A percentile compares a stretch with the other conserved stretches of the same genome.
Conservation (phyloP, 1,139 yeast genomes). For the Saccharomyces hybrid region DNA sequence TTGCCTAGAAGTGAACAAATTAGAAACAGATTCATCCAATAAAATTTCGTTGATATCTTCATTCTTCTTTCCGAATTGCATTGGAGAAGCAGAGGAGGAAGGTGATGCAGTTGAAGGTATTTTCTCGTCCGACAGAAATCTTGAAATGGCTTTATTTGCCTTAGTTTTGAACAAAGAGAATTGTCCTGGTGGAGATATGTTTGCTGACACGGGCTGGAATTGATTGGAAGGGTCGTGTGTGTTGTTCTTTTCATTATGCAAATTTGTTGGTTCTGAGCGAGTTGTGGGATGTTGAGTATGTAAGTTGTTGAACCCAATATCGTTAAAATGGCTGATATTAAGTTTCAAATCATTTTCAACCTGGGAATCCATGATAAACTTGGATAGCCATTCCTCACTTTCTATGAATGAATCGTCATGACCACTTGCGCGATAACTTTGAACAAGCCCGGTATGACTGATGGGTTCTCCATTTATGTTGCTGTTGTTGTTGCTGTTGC, state of each 20-base stretch:
- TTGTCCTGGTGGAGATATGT: not conserved
- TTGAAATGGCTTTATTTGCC: not conserved
- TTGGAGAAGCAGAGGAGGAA: not conserved
- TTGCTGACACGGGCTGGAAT: not conserved
- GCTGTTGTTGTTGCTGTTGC: not conserved
- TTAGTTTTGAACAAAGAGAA: not conserved
- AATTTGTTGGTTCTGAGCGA: not conserved
- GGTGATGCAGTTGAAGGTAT: not conserved
- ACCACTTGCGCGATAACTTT: not conserved
- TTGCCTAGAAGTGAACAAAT: constrained; percentile 51
- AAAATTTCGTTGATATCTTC: constrained; percentile 1
- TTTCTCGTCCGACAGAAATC: not conserved
- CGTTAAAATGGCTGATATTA: constrained; percentile 38
- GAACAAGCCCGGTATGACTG: not conserved
- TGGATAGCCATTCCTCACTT: constrained; percentile 57
- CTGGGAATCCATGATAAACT: constrained; percentile 52
- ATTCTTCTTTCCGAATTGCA: not conserved
- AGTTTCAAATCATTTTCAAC: constrained; percentile 41
- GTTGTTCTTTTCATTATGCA: constrained; percentile 7
- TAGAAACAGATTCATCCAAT: constrained; percentile 10
- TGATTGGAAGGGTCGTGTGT: not conserved
- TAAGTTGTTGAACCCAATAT: constrained; percentile 41
- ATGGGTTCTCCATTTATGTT: not conserved
- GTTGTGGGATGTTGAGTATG: constrained; percentile 6
- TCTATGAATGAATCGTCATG: not conserved